These are phyloP conservation scores for Xylaria sp. DNA, from an alignment of 2,329 filamentous ascomycete species.

Conservation along the genomic window DNA sequence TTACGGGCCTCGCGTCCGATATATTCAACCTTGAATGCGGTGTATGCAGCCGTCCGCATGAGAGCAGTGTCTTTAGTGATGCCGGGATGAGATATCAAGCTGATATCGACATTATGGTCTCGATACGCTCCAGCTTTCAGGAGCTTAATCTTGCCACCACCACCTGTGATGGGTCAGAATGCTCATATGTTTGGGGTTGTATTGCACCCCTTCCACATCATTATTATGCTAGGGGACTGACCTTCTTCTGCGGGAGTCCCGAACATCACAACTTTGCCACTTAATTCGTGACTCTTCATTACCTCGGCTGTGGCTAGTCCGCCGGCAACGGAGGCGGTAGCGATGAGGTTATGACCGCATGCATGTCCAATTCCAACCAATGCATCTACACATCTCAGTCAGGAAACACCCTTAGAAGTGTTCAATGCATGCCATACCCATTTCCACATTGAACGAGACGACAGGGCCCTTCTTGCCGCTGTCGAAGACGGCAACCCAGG, in stretches of 20 bases:
- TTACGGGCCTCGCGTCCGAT: conserved; percentile 54
- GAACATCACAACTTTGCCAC: conserved; percentile 50
- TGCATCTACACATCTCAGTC: conserved; percentile 43
- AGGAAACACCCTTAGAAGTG: not conserved
- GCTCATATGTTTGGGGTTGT: not conserved
- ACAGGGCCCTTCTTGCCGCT: conserved; percentile 49
- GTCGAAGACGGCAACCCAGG: conserved; percentile 55
- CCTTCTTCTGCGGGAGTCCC: conserved; percentile 59
- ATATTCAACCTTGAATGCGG: conserved; percentile 53
- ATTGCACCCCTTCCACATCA: not conserved
- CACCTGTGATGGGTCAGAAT: conserved; percentile 34
- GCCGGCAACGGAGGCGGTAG: conserved; percentile 49
- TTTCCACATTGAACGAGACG: conserved; percentile 51
- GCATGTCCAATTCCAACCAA: conserved; percentile 55
- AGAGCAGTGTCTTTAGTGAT: conserved; percentile 49
- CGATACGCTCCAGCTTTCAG: conserved; percentile 48
- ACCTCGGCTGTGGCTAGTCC: conserved; percentile 51
- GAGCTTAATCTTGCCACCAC: conserved; percentile 53
- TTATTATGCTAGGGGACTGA: conserved; percentile 2
- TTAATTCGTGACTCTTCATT: conserved; percentile 44
- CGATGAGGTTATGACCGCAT: conserved; percentile 60
- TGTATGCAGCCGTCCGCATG: conserved; percentile 55
- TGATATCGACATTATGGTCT: conserved; percentile 42
- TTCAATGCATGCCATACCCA: conserved; percentile 37
- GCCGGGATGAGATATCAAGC: conserved; percentile 47